These are phyloP conservation scores for Vaccinium macrocarpon DNA, from an alignment of 148 eudicot genomes.

Conservation along the genomic window DNA sequence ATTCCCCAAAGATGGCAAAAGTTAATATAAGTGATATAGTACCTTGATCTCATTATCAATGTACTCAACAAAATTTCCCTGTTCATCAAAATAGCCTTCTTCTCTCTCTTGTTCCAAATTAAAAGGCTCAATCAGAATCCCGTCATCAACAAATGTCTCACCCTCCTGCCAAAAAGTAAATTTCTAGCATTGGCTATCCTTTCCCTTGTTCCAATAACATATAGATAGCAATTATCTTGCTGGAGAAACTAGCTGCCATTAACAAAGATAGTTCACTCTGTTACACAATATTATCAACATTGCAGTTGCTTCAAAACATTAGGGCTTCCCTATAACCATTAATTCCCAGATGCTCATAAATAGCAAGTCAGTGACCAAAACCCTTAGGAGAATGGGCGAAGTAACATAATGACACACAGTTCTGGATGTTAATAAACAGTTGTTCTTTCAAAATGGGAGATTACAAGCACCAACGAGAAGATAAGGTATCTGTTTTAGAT, in stretches of 20 bases:
- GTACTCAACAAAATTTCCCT: slow-evolving; percentile 88
- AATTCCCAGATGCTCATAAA: background rate
- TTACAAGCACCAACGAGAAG: background rate
- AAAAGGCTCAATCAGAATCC: slow-evolving; percentile 74
- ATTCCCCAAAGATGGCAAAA: background rate
- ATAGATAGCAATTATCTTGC: slow-evolving; percentile 14
- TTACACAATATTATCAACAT: background rate
- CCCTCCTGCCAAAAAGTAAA: slow-evolving; percentile 51
- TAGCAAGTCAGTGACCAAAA: background rate
- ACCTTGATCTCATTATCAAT: slow-evolving; percentile 77
- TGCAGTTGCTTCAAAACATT: background rate
- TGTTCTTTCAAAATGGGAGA: background rate
- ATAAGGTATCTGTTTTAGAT: background rate
- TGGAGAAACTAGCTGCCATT: slow-evolving; percentile 13
- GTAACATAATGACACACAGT: too few species aligned
- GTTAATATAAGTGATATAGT: slow-evolving; percentile 9
- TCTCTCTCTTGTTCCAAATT: slow-evolving; percentile 82
- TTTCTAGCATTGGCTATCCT: slow-evolving; percentile 15
- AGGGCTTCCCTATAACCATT: background rate
- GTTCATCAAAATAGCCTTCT: slow-evolving; percentile 91
- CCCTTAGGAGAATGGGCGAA: too few species aligned
- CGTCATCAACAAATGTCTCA: slow-evolving; percentile 68
- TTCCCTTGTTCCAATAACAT: slow-evolving; percentile 21
- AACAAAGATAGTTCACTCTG: background rate
- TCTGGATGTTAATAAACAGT: background rate